Percentiles rank a stretch among this genome's conserved stretches.
Conservation (phyloP, 306 rosid species). For the Calophaca sinica region DNA sequence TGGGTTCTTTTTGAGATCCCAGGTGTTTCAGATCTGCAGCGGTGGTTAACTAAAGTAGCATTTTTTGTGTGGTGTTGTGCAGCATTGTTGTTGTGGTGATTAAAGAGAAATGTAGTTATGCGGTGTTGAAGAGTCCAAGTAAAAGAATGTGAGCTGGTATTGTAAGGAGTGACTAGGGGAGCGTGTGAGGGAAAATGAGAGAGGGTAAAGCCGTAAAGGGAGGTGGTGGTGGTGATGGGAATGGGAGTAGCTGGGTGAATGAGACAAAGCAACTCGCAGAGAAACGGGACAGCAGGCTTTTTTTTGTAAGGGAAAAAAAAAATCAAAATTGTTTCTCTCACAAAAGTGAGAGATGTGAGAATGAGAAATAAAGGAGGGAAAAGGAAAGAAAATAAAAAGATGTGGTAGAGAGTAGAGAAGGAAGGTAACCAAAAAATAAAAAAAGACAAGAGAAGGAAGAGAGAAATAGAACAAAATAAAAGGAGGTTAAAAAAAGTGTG, state of each 20-base stretch:
- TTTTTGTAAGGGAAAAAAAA: constrained; percentile 28
- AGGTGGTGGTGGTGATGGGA: no score
- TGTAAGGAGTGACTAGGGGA: constrained; percentile 4
- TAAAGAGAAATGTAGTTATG: constrained; percentile 11
- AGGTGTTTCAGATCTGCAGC: constrained; percentile 51
- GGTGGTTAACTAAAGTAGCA: constrained; percentile 32
- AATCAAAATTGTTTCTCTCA: background rate
- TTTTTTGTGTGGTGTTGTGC: constrained; percentile 2
- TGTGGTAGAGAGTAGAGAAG: constrained; percentile 14
- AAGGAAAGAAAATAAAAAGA: constrained; percentile 8
- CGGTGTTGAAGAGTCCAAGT: constrained; percentile 34
- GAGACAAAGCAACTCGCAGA: constrained; percentile 56
- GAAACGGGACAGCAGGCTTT: constrained; percentile 39
- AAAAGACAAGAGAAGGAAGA: background rate
- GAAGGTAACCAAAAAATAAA: no score
- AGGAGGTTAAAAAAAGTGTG: background rate
- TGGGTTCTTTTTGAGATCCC: constrained; percentile 45
- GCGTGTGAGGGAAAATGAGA: constrained; percentile 25
- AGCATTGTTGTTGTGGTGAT: constrained; percentile 22
- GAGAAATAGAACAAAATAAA: background rate
- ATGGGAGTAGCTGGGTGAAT: constrained; percentile 47
- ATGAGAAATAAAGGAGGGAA: background rate
- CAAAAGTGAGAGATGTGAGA: background rate
- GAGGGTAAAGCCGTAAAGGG: no score
- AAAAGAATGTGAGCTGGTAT: constrained; percentile 4